Conservation (phyloP, 176 grass and related monocot genomes). For the Dactylis glomerata region DNA sequence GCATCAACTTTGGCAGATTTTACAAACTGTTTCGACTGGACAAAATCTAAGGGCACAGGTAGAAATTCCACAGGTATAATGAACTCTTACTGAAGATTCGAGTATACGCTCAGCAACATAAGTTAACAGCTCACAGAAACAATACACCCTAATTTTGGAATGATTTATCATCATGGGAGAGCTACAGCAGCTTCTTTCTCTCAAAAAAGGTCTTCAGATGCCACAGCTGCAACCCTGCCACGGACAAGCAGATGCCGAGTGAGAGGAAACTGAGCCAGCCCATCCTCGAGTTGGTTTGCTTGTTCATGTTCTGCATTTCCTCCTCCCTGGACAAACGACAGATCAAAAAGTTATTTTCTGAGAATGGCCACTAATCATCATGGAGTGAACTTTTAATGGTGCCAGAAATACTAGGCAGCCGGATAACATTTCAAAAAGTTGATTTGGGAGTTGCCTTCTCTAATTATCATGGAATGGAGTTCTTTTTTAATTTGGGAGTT, state of each 20-base stretch:
- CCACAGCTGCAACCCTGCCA: constrained; percentile 89
- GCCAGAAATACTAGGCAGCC: neutral
- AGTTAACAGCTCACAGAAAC: neutral
- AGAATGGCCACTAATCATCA: neutral
- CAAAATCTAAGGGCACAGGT: neutral
- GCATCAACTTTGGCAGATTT: neutral
- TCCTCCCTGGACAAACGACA: constrained; percentile 61
- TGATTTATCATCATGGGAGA: neutral
- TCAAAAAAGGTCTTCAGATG: constrained; percentile 96
- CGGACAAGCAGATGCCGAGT: constrained; percentile 68
- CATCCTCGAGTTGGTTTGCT: constrained; percentile 86
- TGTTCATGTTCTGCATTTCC: constrained; percentile 96
- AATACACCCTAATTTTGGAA: neutral
- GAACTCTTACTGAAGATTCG: constrained; percentile 5
- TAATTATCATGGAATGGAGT: neutral
- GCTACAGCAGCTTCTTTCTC: constrained; percentile 95
- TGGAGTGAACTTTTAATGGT: neutral
- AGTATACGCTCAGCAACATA: constrained; percentile 12
- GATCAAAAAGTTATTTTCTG: neutral
- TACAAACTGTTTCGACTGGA: constrained; percentile 2
- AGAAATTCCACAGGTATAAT: neutral
- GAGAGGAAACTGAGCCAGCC: constrained; percentile 87
- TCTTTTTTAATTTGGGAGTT: no score
- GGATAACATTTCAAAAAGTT: neutral
- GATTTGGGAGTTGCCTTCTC: neutral